Evolutionary conservation across 805 yeast species (phyloP), one percentile per base, ranked within the genome.

Genomic region (Candida peoriensis): DNA sequence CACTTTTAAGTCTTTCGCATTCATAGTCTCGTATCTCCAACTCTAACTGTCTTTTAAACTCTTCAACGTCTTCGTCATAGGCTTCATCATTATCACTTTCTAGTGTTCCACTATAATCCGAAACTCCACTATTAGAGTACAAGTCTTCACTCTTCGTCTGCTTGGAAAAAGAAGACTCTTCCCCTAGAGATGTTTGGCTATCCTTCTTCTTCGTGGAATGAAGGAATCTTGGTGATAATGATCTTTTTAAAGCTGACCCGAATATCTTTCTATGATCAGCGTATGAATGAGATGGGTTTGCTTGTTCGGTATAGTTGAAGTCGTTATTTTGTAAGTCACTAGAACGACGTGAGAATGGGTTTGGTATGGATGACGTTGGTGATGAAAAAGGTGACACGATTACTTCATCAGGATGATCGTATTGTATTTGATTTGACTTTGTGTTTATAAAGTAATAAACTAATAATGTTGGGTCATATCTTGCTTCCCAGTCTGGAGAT

Each of bases 371-470:
- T 4, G 40, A 35, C 13, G 47, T 39, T 1, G 39, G 33, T 8
- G 34, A 12, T 6, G 24, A 19, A 4, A 22, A 16, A 7, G 49
- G 40, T 0, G 51, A 43, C 12, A 54, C 50, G n/a, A 51, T 49
- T 5, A 64, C 68, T 37, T 64, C 70, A 38, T 58, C 56, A 1
- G 70, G 68, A 23, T 52, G 59, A 38, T 64, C 69, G 40, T 58
- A 64, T 27, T 62, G 54, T 4, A 58, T 47, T 7, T 57, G 50
- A 22, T 51, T 49, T 1, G 60, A 58, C 14, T 33, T 33, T 2
- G 44, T 36, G 40, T 64, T 61, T 14, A 57, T 27, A 38, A 53
- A 64, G 41, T 59, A 61, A 31, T 58, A 52, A 26, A 55, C 61
- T 5, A 58, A 41, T 10, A 63, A 43, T 3, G 48, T 44, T 1